Base-by-base conservation (phyloP, 129 eudicot genomes). In the Calendula officinalis region DNA sequence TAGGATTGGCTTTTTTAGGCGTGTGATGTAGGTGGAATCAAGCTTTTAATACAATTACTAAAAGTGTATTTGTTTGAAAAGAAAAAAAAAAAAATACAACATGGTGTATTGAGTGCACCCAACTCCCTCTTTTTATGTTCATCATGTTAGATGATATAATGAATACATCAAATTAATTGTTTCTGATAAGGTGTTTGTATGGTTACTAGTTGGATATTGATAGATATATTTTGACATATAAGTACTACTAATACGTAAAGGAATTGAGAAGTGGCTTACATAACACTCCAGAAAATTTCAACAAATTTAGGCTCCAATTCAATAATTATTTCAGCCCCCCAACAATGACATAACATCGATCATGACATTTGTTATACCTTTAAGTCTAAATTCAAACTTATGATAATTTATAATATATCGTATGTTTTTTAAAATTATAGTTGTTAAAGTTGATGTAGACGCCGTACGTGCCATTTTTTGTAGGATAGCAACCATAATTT, bases 401-500 rank as follows among this genome's bases (percentile, higher is more conserved):
- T 42, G 5, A 62, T 51, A 51, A 36, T 16, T 45, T 60, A 3
- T 27, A 1, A 15, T 30, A 3, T 11, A 45, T 32, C 15, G 35
- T n/a, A 5, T 53, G 7, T 40, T n/a, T 35, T 3, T 27, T 6
- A 45, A 2, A 8, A 6, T 38, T 42, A 4, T 22, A 62, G 16
- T 30, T 35, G 43, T 73, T 37, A 48, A 64, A 64, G 65, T 55
- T 64, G 72, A 73, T 64, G 71, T 54, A 52, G 64, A 62, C 77
- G 64, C 70, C 71, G 73, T 68, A 68, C 64, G 72, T 54, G 72
- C 63, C 72, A 54, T 66, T 69, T 56, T 60, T 69, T 69, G 74
- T 56, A 35, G 13, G 74, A 44, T 45, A 34, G 66, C 17, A 69
- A 38, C 60, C 51, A 30, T 30, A n/a, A 45, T 34, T 45, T n/a